Evolutionary conservation across 495 filamentous ascomycete genomes (phyloP).

Genomic region (Peziza echinospora): DNA sequence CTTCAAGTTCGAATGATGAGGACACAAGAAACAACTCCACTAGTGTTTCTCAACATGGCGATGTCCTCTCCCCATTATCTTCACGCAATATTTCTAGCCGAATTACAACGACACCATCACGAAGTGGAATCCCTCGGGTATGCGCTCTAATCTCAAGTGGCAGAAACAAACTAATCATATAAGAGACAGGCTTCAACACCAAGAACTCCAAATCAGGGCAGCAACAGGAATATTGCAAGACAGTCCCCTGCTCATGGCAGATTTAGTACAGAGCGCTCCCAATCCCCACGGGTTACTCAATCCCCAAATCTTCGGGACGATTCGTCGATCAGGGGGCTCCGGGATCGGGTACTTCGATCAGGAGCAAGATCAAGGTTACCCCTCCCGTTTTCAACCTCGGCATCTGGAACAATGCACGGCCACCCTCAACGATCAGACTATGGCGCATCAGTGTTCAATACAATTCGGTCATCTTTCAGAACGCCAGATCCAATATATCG

Average conservation of each 20-base stretch:
- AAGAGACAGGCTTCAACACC: neutral
- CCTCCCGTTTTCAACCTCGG: neutral
- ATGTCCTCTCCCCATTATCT: too few species aligned
- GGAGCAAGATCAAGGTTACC: neutral
- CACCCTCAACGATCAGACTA: neutral
- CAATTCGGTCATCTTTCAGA: neutral
- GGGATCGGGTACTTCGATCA: neutral
- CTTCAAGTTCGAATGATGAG: neutral
- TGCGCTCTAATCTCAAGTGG: too few species aligned
- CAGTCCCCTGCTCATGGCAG: neutral
- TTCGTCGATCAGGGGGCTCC: too few species aligned
- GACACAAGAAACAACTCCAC: too few species aligned
- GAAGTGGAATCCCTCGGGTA: too few species aligned
- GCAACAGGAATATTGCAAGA: neutral
- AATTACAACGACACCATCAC: too few species aligned
- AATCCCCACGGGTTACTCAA: neutral
- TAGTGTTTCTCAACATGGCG: too few species aligned
- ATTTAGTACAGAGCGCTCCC: neutral
- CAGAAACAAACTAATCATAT: neutral
- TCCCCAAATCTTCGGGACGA: too few species aligned
- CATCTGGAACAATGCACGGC: neutral
- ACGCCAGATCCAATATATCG: neutral
- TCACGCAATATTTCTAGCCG: too few species aligned
- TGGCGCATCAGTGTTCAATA: neutral
- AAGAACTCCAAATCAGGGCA: neutral